A percentile compares a stretch with the other conserved stretches of the same genome.
These are phyloP conservation scores for Strobilomyces confusus DNA, from an alignment of 768 basidiomycete species.

Conservation along the genomic window DNA sequence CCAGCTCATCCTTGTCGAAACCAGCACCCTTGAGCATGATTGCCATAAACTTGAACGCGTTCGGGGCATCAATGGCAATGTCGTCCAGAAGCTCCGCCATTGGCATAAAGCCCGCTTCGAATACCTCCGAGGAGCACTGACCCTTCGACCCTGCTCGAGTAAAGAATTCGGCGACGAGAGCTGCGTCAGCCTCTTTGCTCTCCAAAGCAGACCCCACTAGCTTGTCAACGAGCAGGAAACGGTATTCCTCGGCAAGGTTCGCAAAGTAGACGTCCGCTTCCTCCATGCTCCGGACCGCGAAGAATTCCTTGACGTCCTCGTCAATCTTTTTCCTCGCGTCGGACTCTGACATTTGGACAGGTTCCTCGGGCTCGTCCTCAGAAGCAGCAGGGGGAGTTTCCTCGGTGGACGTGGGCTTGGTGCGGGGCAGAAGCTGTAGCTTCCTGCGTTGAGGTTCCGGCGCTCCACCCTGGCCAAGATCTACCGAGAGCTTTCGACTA, in stretches of 20 bases:
- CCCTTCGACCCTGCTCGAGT: constrained; percentile 54
- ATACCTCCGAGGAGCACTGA: constrained; percentile 52
- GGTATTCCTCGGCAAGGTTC: constrained; percentile 61
- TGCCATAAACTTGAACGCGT: constrained; percentile 74
- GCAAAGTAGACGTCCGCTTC: constrained; percentile 89
- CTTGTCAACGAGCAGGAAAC: constrained; percentile 66
- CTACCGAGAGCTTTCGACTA: constrained; percentile 49
- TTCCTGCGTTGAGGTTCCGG: constrained; percentile 64
- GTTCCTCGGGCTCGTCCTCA: constrained; percentile 46
- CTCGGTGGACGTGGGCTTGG: constrained; percentile 53
- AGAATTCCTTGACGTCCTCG: constrained; percentile 86
- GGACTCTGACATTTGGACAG: constrained; percentile 54
- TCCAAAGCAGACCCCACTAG: constrained; percentile 73
- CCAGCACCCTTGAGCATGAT: constrained; percentile 68
- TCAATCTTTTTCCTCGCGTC: constrained; percentile 72
- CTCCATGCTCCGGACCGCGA: constrained; percentile 73
- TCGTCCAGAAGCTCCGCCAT: constrained; percentile 82
- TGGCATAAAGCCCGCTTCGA: constrained; percentile 72
- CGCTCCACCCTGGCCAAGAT: constrained; percentile 41
- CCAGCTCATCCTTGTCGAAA: constrained; percentile 51
- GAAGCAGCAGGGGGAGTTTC: constrained; percentile 43
- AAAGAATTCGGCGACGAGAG: constrained; percentile 76
- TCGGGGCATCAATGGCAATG: constrained; percentile 85
- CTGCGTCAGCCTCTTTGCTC: constrained; percentile 75
- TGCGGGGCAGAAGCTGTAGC: constrained; percentile 74